A percentile compares a stretch with the other conserved stretches of the same genome.
Conservation (phyloP, 805 yeast species). For the Pichia phayaonensis region DNA sequence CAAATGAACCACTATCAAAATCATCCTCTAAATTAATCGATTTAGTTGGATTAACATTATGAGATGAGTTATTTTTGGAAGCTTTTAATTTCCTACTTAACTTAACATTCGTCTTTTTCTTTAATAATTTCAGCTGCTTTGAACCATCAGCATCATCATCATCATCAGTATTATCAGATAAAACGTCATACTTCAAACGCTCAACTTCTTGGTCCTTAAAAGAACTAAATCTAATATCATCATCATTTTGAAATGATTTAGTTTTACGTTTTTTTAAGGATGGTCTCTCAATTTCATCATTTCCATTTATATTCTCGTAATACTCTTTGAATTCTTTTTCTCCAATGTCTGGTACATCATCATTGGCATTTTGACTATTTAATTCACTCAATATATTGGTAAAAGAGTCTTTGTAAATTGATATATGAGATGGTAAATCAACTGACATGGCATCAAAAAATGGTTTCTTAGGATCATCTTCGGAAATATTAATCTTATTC, state of each 20-base stretch:
- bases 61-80: conserved; percentile 15
- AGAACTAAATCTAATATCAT: conserved; percentile 7
- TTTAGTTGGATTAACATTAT: not conserved
- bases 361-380: conserved; percentile 18
- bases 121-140: conserved; percentile 31
- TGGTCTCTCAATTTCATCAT: conserved; percentile 20
- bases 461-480: conserved; percentile 11
- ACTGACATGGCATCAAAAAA: conserved; percentile 14
- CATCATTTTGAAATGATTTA: conserved; percentile 6
- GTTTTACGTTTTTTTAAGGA: conserved; percentile 15
- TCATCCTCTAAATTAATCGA: not conserved
- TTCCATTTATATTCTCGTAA: conserved; percentile 15
- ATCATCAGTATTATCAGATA: conserved; percentile 16
- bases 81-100: conserved; percentile 51
- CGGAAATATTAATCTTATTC: conserved; percentile 17
- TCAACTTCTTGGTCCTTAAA: conserved; percentile 9
- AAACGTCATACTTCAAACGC: conserved; percentile 3
- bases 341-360: conserved; percentile 21
- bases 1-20: conserved; percentile 12
- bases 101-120: conserved; percentile 33
- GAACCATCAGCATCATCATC: conserved; percentile 27
- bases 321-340: not conserved
- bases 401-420: conserved; percentile 9
- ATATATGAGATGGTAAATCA: conserved; percentile 9
- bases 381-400: conserved; percentile 7